Evolutionary conservation across 2,329 filamentous ascomycete species (phyloP).

Genomic region (Botrytis tulipae): DNA sequence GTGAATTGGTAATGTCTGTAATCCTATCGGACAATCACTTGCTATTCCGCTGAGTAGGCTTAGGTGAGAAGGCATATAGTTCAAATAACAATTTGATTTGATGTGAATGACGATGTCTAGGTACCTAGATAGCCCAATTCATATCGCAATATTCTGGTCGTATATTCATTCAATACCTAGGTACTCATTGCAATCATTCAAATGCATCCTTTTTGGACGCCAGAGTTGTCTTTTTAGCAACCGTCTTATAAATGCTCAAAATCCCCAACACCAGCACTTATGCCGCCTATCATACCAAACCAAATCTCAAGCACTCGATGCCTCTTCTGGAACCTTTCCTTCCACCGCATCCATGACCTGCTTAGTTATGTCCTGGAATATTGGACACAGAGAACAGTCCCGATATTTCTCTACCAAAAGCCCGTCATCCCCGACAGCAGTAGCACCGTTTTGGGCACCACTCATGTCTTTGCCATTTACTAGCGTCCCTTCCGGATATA

Average conservation of each 20-base stretch:
- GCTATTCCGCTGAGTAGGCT: background rate
- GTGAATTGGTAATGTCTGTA: background rate
- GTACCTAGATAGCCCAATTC: background rate
- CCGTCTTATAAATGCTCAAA: slow-evolving; percentile 3
- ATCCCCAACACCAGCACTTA: slow-evolving; percentile 5
- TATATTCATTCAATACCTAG: background rate
- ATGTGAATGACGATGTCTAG: background rate
- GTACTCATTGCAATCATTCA: background rate
- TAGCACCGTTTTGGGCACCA: slow-evolving; percentile 34
- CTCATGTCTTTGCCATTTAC: slow-evolving; percentile 56
- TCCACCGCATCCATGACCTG: slow-evolving; percentile 45
- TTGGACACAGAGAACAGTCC: slow-evolving; percentile 65
- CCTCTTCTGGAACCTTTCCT: slow-evolving; percentile 7
- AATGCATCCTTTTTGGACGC: background rate
- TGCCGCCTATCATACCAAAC: background rate
- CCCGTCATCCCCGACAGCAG: slow-evolving; percentile 38
- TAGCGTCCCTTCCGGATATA: slow-evolving; percentile 66
- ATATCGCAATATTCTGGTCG: background rate
- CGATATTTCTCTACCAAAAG: slow-evolving; percentile 69
- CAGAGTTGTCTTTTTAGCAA: background rate
- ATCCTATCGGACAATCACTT: background rate
- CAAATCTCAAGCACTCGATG: background rate
- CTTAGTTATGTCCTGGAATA: slow-evolving; percentile 65
- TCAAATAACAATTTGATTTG: background rate
- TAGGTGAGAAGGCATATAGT: background rate